Evolutionary conservation across 1,284 basidiomycete genomes (phyloP).

Genomic region (Malassezia restricta): DNA sequence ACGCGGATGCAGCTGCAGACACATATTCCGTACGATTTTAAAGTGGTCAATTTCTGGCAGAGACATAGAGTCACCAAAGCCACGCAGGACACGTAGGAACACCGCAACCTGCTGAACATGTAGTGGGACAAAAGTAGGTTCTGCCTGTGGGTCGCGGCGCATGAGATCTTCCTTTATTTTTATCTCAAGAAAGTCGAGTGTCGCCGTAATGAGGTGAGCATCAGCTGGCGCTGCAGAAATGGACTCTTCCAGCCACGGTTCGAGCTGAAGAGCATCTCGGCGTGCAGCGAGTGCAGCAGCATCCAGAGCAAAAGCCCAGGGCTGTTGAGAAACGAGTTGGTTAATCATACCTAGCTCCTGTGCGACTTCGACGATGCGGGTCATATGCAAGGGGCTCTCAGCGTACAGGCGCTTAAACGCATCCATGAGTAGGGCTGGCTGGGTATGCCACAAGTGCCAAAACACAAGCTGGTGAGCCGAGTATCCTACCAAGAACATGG

Average conservation of each 20-base stretch:
- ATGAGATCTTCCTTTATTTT: constrained; percentile 42
- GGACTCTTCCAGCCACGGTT: constrained; percentile 87
- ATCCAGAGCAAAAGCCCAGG: constrained; percentile 67
- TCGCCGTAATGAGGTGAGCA: constrained; percentile 59
- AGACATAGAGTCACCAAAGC: constrained; percentile 47
- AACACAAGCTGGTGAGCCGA: constrained; percentile 92
- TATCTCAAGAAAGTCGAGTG: constrained; percentile 40
- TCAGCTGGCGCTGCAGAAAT: constrained; percentile 65
- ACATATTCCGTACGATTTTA: constrained; percentile 81
- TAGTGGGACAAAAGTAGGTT: constrained; percentile 38
- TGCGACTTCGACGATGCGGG: constrained; percentile 83
- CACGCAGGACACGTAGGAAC: constrained; percentile 38
- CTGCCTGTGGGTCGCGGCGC: constrained; percentile 40
- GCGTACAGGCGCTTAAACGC: constrained; percentile 83
- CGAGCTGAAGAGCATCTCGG: constrained; percentile 82
- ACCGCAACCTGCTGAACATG: constrained; percentile 41
- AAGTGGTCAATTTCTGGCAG: constrained; percentile 71
- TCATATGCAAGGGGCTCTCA: constrained; percentile 83
- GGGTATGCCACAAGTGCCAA: constrained; percentile 84
- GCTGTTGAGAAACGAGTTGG: constrained; percentile 64
- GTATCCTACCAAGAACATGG: constrained; percentile 81
- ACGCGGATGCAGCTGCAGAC: constrained; percentile 87
- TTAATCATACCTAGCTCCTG: constrained; percentile 88
- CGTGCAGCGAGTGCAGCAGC: constrained; percentile 84
- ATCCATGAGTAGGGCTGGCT: constrained; percentile 68